Percentiles rank a stretch among this genome's conserved stretches.
phyloP scores from a whole-genome alignment of 1,284 basidiomycete genomes.

The Heterobasidion occidentale region DNA sequence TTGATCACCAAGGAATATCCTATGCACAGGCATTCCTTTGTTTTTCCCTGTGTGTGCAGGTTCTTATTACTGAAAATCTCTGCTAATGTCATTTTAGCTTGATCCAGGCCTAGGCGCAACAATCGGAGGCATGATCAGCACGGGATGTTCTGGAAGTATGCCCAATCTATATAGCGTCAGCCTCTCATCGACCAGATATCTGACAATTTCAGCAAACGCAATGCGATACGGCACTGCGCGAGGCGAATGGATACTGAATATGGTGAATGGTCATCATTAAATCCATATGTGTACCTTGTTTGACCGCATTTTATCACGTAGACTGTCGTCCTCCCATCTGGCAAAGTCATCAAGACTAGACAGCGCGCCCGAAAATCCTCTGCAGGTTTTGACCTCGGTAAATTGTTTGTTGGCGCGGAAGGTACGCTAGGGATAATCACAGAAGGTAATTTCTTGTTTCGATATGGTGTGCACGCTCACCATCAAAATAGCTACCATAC shows the following conservation, averaged over 20 bases:
- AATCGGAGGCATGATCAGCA: slow-evolving; percentile 84
- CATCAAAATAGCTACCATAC: slow-evolving; percentile 54
- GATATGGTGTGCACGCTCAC: not conserved
- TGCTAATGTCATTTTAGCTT: slow-evolving; percentile 29
- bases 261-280: slow-evolving; percentile 30
- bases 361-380: slow-evolving; percentile 81
- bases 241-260: slow-evolving; percentile 80
- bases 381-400: slow-evolving; percentile 86
- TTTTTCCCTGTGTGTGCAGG: slow-evolving; percentile 55
- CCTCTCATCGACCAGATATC: not conserved
- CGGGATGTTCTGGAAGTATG: slow-evolving; percentile 62
- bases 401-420: slow-evolving; percentile 40
- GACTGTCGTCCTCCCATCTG: slow-evolving; percentile 43
- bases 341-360: slow-evolving; percentile 93
- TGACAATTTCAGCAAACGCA: slow-evolving; percentile 58
- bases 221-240: slow-evolving; percentile 85
- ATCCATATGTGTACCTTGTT: not conserved
- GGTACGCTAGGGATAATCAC: slow-evolving; percentile 84
- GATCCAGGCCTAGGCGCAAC: slow-evolving; percentile 71
- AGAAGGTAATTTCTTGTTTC: slow-evolving; percentile 29
- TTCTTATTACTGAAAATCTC: not conserved
- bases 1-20: too few species aligned
- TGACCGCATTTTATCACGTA: not conserved
- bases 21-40: slow-evolving; percentile 36
- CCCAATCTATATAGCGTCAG: not conserved